A percentile compares a stretch with the other conserved stretches of the same genome.
phyloP scores from a whole-genome alignment of 2,329 filamentous ascomycete species.

The Daldinia sp. region DNA sequence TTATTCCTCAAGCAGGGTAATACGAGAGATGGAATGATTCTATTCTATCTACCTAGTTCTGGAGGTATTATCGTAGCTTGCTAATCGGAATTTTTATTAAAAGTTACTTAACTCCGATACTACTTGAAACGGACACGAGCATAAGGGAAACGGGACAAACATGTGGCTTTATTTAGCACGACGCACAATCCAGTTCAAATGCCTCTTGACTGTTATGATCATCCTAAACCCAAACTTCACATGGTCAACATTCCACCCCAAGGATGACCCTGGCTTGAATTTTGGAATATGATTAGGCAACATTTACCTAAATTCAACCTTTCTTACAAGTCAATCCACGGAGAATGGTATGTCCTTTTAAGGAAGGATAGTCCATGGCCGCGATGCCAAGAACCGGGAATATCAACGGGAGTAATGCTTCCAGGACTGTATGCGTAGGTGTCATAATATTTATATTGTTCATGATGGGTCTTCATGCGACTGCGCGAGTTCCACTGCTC shows the following conservation, averaged over 20 bases:
- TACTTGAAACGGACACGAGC: not conserved
- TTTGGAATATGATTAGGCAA: not conserved
- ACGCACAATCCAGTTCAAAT: not conserved
- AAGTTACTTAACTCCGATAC: not conserved
- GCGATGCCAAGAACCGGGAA: slow-evolving; percentile 11
- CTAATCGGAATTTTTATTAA: not conserved
- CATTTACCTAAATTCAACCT: not conserved
- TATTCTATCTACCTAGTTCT: too few relatives aligned
- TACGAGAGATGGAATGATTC: slow-evolving; percentile 2
- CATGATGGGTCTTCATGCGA: slow-evolving; percentile 15
- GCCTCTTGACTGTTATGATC: not conserved
- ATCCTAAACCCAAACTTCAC: not conserved
- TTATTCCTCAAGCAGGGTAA: not conserved
- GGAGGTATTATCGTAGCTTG: not conserved
- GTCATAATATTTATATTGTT: slow-evolving; percentile 4
- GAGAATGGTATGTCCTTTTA: not conserved
- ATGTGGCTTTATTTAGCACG: not conserved
- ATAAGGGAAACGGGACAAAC: not conserved
- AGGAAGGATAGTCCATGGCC: not conserved
- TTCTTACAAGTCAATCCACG: not conserved
- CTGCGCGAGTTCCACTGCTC: not conserved
- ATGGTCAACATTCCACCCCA: not conserved
- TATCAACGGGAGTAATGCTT: not conserved
- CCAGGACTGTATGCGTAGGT: not conserved
- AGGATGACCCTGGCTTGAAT: not conserved